Base-by-base conservation (phyloP, 164 flowering plant species). In the Vitis rotundifolia region DNA sequence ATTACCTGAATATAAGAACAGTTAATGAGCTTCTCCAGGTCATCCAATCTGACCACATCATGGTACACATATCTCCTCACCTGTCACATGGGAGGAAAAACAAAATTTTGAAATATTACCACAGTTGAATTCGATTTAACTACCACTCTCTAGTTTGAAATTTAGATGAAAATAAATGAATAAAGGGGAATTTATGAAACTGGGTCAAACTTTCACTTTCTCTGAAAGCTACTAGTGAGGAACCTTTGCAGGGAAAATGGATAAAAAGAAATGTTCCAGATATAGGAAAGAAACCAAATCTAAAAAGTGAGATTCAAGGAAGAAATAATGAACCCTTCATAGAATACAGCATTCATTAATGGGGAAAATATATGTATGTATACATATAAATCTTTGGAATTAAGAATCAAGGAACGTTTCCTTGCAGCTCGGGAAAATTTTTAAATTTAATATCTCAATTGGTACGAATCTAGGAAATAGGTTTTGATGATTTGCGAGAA, bases 1-100 rank as follows among this genome's bases (percentile, higher is more conserved):
- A 3, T 37, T 63, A 83, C 98, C 97, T 93, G 97, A 77, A 94
- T 83, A 67, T 71, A 81, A 44, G 93, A 80, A 72, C 98, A 94
- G 71, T 94, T 93, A 4, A 94, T 88, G 74, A 92, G 88, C 87
- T 89, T 94, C 77, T 91, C 89, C 16, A 92, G 87, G 67, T 94
- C 98, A 37, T 83, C 89, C 90, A 89, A 76, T 72, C 97, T 72
- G 48, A 88, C 83, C 7, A 94, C 98, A 55, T 94, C 89, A 57
- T 94, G 92, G 77, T 94, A 94, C 8, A 94, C 95, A 57, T 94
- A 94, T 48, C 98, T 76, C 57, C 98, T 80, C 73, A 93, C 94
- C 98, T 92, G 80, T 56, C 59, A 71, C 56, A 22, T 11, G 11
- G 47, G 19, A 26, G 53, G 52, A 47, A 51, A 52, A 65, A 51